phyloP scores from a whole-genome alignment of 2,329 filamentous ascomycete species.

The Zymoseptoria pseudotritici region DNA sequence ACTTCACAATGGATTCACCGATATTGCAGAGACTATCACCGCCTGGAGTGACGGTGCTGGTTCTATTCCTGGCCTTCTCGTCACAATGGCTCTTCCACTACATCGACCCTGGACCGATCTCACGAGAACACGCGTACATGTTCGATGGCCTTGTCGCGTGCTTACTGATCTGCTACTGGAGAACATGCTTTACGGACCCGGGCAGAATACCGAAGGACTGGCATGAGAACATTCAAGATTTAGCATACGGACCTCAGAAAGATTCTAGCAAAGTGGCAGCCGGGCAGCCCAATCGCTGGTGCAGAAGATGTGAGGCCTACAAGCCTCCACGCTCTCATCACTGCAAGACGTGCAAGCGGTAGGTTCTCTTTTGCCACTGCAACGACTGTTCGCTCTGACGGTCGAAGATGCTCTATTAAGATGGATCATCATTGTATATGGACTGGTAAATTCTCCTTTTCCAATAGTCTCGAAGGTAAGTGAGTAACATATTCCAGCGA shows the following conservation, averaged over 20 bases:
- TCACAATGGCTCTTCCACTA: constrained; percentile 63
- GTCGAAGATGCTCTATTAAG: constrained; percentile 24
- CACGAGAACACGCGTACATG: constrained; percentile 47
- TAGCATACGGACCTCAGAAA: constrained; percentile 20
- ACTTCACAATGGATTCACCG: constrained; percentile 9
- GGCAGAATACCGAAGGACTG: constrained; percentile 46
- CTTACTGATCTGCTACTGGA: constrained; percentile 64
- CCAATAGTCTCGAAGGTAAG: too few species aligned
- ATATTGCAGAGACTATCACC: constrained; percentile 49
- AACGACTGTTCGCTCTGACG: neutral
- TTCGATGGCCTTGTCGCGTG: constrained; percentile 61
- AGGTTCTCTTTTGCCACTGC: constrained; percentile 5
- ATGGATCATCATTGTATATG: constrained; percentile 63
- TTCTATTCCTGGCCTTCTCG: constrained; percentile 62
- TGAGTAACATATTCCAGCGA: too few species aligned
- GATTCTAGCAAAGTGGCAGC: constrained; percentile 17
- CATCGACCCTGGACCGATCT: constrained; percentile 53
- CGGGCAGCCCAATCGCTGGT: constrained; percentile 50
- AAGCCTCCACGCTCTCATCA: constrained; percentile 77
- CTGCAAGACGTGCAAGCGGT: constrained; percentile 67
- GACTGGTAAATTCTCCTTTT: too few species aligned
- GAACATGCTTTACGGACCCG: constrained; percentile 53
- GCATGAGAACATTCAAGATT: constrained; percentile 17
- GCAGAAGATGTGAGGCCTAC: constrained; percentile 63
- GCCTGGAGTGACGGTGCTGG: constrained; percentile 59